phyloP scores from a whole-genome alignment of 331 rosid genomes.

The Acacia concinna region DNA sequence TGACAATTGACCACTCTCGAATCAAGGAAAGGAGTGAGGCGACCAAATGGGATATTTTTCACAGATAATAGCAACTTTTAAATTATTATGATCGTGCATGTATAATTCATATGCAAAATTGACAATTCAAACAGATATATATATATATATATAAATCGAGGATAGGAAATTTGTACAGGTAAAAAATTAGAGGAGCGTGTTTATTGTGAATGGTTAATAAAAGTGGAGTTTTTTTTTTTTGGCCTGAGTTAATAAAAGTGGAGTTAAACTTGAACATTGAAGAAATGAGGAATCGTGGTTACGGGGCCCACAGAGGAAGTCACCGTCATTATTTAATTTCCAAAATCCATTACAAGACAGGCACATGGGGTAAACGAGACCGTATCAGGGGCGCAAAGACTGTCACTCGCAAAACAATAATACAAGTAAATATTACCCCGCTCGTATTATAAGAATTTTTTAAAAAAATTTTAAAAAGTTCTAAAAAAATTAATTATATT shows the following conservation, averaged over 20 bases:
- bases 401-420: background rate
- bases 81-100: background rate
- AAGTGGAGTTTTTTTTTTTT: no score
- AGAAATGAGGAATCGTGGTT: background rate
- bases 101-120: no score
- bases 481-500: no score
- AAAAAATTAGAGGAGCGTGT: background rate
- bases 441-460: no score
- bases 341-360: background rate
- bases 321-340: background rate
- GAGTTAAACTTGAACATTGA: background rate
- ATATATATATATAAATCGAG: no score
- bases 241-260: background rate
- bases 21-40: background rate
- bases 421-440: background rate
- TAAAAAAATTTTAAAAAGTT: no score
- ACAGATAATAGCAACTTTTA: background rate
- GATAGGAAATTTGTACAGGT: background rate
- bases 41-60: background rate
- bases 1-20: background rate
- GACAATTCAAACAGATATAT: background rate
- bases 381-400: background rate
- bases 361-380: background rate
- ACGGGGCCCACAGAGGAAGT: no score
- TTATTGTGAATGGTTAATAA: background rate